These are phyloP conservation scores for Cantharellus cinnabarinus DNA, from an alignment of 768 basidiomycete genomes.

Conservation along the genomic window DNA sequence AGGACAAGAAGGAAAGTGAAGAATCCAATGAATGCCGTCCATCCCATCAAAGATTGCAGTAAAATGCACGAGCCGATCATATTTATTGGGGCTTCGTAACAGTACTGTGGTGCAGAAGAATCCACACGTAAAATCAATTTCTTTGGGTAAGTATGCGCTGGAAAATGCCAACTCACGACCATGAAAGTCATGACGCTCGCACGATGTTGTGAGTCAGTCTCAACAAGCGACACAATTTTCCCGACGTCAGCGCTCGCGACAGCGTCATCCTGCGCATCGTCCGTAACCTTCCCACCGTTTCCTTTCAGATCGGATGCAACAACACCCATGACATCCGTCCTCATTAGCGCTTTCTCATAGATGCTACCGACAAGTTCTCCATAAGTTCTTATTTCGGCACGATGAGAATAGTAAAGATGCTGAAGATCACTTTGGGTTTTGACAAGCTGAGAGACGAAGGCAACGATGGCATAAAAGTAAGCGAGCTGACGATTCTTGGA, in stretches of 20 bases:
- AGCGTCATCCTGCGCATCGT: neutral
- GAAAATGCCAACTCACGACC: neutral
- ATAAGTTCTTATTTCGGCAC: conserved; percentile 7
- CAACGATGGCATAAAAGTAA: conserved; percentile 8
- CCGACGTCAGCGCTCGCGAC: conserved; percentile 7
- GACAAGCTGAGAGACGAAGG: conserved; percentile 6
- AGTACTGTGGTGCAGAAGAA: neutral
- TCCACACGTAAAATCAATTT: too few relatives aligned
- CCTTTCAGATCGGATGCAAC: conserved; percentile 1
- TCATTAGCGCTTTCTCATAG: conserved; percentile 9
- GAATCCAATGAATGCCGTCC: conserved; percentile 10
- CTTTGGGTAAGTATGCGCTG: too few relatives aligned
- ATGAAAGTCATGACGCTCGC: neutral
- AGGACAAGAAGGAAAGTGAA: neutral
- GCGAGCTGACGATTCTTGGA: conserved; percentile 4
- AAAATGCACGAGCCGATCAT: conserved; percentile 4
- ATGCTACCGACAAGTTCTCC: conserved; percentile 1
- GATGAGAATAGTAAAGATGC: conserved; percentile 9
- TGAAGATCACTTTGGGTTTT: conserved; percentile 9
- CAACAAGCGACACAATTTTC: conserved; percentile 8
- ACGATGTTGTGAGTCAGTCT: conserved; percentile 6
- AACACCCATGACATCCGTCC: conserved; percentile 4
- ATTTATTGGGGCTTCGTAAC: conserved; percentile 10
- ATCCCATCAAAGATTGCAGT: conserved; percentile 11
- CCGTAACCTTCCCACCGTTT: neutral